Percentiles rank a stretch among this genome's conserved stretches.
Conservation (phyloP, 805 yeast genomes). For the Cyberlindnera japonica region DNA sequence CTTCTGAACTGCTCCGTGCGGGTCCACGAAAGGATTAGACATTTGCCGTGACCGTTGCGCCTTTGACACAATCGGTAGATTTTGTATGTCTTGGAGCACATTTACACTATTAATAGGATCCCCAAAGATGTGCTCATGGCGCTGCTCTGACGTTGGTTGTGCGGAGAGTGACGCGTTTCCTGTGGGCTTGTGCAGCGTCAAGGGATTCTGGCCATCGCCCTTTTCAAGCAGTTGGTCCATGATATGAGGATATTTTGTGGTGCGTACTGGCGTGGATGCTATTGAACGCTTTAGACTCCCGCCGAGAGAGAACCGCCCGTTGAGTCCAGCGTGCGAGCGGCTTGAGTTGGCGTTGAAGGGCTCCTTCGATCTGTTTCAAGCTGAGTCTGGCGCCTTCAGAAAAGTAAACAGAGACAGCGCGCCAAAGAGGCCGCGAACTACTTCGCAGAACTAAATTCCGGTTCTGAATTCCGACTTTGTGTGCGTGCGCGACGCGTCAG, state of each 20-base stretch:
- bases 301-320: too few relatives aligned
- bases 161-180: constrained; percentile 6
- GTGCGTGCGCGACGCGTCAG: neutral
- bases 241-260: neutral
- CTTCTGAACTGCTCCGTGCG: constrained; percentile 7
- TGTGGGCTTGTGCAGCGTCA: constrained; percentile 1
- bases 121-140: neutral
- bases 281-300: too few relatives aligned
- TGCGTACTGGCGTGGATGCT: too few relatives aligned
- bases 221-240: neutral
- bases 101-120: neutral
- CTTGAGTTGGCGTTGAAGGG: too few relatives aligned
- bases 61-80: neutral
- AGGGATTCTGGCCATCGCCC: constrained; percentile 1
- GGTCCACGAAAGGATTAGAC: constrained; percentile 22
- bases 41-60: neutral
- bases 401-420: constrained; percentile 1
- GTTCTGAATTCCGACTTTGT: neutral
- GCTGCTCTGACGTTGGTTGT: neutral
- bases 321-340: too few relatives aligned
- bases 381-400: neutral
- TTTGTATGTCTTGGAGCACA: constrained; percentile 8
- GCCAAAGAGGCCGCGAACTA: neutral
- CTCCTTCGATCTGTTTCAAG: neutral
- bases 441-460: neutral